phyloP scores from a whole-genome alignment of 257 asterid genomes.

The Solanum chaucha region DNA sequence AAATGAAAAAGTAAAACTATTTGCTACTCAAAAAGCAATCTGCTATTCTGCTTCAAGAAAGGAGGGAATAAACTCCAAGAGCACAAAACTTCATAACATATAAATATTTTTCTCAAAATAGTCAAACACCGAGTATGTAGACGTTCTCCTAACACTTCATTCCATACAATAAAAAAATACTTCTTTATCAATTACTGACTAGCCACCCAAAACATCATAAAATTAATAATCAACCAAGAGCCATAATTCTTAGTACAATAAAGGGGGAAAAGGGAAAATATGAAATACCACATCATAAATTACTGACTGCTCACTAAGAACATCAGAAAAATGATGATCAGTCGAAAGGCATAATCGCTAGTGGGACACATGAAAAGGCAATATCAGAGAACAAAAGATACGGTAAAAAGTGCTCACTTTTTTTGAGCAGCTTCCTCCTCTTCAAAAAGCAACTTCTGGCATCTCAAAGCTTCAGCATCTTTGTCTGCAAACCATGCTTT shows the following conservation, averaged over 20 bases:
- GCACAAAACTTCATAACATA: neutral
- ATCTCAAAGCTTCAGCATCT: constrained; percentile 94
- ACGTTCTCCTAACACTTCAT: neutral
- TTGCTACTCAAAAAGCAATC: neutral
- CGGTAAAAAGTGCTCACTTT: constrained; percentile 31
- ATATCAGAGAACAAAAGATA: neutral
- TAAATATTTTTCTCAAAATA: neutral
- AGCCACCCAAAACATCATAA: neutral
- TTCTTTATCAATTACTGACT: neutral
- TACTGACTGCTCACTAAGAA: neutral
- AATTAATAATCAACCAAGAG: neutral
- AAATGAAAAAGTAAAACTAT: neutral
- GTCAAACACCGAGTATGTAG: neutral
- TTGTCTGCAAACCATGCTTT: constrained; percentile 89
- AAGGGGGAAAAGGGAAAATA: neutral
- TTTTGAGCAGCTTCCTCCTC: constrained; percentile 92
- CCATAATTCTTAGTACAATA: neutral
- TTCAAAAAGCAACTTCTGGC: constrained; percentile 91
- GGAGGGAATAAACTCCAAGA: neutral
- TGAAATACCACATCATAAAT: neutral
- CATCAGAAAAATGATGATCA: neutral
- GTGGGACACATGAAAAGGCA: neutral
- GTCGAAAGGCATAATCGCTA: neutral
- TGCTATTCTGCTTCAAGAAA: neutral
- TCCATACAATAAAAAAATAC: neutral